These are phyloP conservation scores for Erigeron canadensis DNA, from an alignment of 129 eudicot genomes.

Conservation along the genomic window DNA sequence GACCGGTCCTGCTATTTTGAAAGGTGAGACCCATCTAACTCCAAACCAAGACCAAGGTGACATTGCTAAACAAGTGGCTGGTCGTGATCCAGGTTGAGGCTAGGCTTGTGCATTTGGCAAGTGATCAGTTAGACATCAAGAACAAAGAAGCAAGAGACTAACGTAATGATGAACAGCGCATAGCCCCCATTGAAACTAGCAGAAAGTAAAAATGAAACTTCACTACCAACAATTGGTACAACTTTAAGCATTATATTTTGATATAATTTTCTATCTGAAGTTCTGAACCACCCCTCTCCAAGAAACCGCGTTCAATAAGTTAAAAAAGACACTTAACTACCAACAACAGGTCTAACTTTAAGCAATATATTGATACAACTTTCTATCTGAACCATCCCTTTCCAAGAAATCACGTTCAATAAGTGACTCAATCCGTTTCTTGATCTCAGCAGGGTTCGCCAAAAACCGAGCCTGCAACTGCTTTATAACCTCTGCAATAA, in stretches of 20 bases:
- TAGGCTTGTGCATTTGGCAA: background rate
- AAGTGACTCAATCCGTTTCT: constrained; percentile 48
- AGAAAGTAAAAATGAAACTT: too few relatives aligned
- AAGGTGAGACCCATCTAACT: too few relatives aligned
- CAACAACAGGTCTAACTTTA: background rate
- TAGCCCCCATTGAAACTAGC: too few relatives aligned
- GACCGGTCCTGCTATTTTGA: too few relatives aligned
- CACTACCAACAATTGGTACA: too few relatives aligned
- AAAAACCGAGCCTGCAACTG: constrained; percentile 21
- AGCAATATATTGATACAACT: constrained; percentile 26
- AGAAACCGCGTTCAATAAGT: constrained; percentile 45
- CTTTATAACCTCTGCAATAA: constrained; percentile 34
- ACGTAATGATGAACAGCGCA: background rate
- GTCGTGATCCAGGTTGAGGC: background rate
- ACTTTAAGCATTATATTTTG: constrained; percentile 24
- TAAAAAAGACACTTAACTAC: too few relatives aligned
- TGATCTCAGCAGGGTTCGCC: constrained; percentile 24
- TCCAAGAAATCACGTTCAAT: constrained; percentile 51
- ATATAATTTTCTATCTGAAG: constrained; percentile 38
- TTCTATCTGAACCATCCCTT: constrained; percentile 47
- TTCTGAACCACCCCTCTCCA: constrained; percentile 47
- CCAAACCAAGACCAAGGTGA: too few relatives aligned
- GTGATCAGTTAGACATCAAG: background rate
- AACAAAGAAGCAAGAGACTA: background rate
- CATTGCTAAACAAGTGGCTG: background rate